A percentile compares a stretch with the other conserved stretches of the same genome.
Conservation (phyloP, 371 early-diverging fungal species). For the Mucor lusitanicus region DNA sequence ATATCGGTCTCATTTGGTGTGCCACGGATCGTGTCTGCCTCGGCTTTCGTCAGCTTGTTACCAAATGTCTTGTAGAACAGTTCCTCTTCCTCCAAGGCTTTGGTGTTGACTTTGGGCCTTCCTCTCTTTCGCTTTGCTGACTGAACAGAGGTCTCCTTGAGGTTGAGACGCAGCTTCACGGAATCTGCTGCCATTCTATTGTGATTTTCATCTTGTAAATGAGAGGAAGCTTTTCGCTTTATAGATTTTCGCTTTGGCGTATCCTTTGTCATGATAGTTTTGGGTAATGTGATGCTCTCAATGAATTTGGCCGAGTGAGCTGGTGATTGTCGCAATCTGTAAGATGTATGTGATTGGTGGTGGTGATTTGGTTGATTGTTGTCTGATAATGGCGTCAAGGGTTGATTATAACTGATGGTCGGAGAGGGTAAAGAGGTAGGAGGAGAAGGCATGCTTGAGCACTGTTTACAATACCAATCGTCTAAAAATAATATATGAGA, state of each 20-base stretch:
- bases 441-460: conserved; percentile 36
- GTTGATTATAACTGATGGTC: neutral
- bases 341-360: conserved; percentile 1
- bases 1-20: conserved; percentile 56
- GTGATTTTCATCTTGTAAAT: neutral
- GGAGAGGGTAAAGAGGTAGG: conserved; percentile 26
- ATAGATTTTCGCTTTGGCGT: neutral
- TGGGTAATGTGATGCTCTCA: conserved; percentile 6
- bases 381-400: conserved; percentile 12
- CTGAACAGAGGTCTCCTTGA: neutral
- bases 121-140: neutral
- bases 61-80: conserved; percentile 51
- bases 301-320: conserved; percentile 16
- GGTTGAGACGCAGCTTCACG: conserved; percentile 19
- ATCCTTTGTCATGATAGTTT: neutral
- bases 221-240: neutral
- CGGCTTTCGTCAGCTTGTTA: conserved; percentile 53
- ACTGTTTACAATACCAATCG: conserved; percentile 43
- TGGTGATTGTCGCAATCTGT: conserved; percentile 22
- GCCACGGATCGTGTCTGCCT: conserved; percentile 57
- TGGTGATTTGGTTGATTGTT: neutral
- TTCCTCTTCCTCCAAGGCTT: conserved; percentile 18
- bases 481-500: conserved; percentile 22
- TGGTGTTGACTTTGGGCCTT: neutral
- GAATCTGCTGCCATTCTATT: neutral